Percentiles rank a stretch among this genome's conserved stretches.
Conservation (phyloP, 2,329 filamentous ascomycete species). For the Colletotrichum musae region DNA sequence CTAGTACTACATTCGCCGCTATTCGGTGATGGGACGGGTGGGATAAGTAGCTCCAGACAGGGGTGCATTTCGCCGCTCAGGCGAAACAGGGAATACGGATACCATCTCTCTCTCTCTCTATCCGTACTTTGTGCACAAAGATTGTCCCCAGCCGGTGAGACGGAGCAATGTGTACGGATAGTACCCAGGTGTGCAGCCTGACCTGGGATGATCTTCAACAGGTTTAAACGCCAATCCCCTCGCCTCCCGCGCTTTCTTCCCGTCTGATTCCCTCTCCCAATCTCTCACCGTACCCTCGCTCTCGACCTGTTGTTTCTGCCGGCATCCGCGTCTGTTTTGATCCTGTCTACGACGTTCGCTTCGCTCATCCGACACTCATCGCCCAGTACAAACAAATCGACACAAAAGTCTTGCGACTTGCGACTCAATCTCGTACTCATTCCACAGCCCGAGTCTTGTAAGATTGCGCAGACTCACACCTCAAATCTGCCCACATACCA, state of each 20-base stretch:
- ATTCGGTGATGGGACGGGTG: constrained; percentile 24
- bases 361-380: constrained; percentile 21
- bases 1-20: background rate
- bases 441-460: constrained; percentile 28
- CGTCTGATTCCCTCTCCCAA: constrained; percentile 5
- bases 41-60: constrained; percentile 30
- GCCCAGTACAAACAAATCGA: background rate
- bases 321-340: constrained; percentile 15
- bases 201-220: constrained; percentile 38
- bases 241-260: constrained; percentile 10
- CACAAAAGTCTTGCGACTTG: background rate
- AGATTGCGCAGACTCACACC: constrained; percentile 20
- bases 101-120: too few species aligned
- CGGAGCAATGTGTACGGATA: constrained; percentile 2
- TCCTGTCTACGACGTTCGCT: constrained; percentile 22
- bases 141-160: constrained; percentile 33
- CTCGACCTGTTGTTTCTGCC: constrained; percentile 1
- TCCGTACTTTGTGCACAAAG: constrained; percentile 34
- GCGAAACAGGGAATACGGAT: constrained; percentile 36
- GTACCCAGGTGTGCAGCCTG: constrained; percentile 21
- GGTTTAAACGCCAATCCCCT: constrained; percentile 42
- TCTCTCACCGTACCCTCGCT: constrained; percentile 33
- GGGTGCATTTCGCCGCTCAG: constrained; percentile 26
- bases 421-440: constrained; percentile 31
- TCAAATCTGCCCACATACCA: constrained; percentile 34